These are phyloP conservation scores for Botrytis byssoidea DNA, from an alignment of 2,329 filamentous ascomycete species.

Conservation along the genomic window DNA sequence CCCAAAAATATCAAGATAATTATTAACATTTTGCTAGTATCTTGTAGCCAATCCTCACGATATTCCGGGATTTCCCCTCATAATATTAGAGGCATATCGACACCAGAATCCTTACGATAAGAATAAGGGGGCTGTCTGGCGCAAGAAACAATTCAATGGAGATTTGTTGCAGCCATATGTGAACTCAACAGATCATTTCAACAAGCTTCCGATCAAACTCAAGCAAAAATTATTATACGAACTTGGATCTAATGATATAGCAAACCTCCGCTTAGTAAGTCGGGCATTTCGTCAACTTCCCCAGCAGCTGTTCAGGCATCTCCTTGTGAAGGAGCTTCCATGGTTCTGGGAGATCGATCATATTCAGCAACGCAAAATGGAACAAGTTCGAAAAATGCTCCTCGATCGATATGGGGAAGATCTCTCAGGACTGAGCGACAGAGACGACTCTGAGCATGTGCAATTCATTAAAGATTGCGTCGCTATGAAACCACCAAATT, in stretches of 20 bases:
- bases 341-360: conserved; percentile 25
- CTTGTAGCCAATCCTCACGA: conserved; percentile 23
- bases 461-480: conserved; percentile 16
- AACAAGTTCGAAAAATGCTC: background rate
- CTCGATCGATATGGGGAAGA: conserved; percentile 11
- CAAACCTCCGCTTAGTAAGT: conserved; percentile 12
- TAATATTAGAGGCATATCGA: background rate
- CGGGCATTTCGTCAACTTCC: conserved; percentile 19
- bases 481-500: background rate
- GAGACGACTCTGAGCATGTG: background rate
- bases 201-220: conserved; percentile 10
- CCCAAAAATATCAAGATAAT: too few relatives aligned
- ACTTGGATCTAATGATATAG: conserved; percentile 8
- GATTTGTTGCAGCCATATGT: background rate
- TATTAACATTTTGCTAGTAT: conserved; percentile 4
- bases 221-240: conserved; percentile 15
- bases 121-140: background rate
- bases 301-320: conserved; percentile 14
- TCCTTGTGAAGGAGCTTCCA: conserved; percentile 22
- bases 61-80: conserved; percentile 20
- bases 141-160: background rate
- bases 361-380: background rate
- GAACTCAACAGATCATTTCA: conserved; percentile 18
- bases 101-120: background rate
- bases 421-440: background rate